A percentile compares a stretch with the other conserved stretches of the same genome.
phyloP scores from a whole-genome alignment of 2,329 filamentous ascomycete species.

The Trichoderma sp. region DNA sequence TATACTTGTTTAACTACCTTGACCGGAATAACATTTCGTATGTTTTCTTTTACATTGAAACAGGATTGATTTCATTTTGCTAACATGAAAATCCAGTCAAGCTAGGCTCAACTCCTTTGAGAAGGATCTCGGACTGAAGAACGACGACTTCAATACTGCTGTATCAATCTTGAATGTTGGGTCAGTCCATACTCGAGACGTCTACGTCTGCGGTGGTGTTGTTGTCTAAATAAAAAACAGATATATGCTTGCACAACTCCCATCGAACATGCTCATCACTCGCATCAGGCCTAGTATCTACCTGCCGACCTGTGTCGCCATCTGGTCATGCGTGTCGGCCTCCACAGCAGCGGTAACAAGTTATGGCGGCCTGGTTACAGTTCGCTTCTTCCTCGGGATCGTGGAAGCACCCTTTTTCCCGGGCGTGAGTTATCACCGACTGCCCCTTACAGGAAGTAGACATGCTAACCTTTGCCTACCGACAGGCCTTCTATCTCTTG shows the following conservation, averaged over 20 bases:
- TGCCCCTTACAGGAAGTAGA: background rate
- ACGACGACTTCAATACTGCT: constrained; percentile 33
- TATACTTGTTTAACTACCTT: constrained; percentile 51
- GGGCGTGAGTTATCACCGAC: constrained; percentile 34
- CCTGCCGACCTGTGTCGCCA: constrained; percentile 38
- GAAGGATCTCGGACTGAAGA: background rate
- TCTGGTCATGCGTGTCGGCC: constrained; percentile 46
- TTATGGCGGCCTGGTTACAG: constrained; percentile 53
- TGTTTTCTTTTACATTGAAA: constrained; percentile 27
- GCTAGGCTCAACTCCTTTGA: constrained; percentile 13
- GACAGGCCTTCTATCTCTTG: constrained; percentile 47
- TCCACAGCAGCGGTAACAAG: constrained; percentile 51
- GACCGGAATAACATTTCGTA: constrained; percentile 50
- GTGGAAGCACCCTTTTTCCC: constrained; percentile 57
- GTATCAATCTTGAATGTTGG: constrained; percentile 46
- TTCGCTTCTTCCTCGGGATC: constrained; percentile 49
- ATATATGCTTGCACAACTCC: constrained; percentile 47
- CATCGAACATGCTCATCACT: constrained; percentile 50
- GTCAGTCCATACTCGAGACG: constrained; percentile 28
- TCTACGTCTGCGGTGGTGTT: background rate
- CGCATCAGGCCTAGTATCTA: constrained; percentile 47
- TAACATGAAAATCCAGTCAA: background rate
- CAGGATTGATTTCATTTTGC: constrained; percentile 9
- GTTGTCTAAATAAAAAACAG: background rate
- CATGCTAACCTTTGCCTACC: background rate